Evolutionary conservation across 2,329 filamentous ascomycete species (phyloP), one percentile per base, ranked within the genome.

Genomic region (Fusarium brachygibbosum): DNA sequence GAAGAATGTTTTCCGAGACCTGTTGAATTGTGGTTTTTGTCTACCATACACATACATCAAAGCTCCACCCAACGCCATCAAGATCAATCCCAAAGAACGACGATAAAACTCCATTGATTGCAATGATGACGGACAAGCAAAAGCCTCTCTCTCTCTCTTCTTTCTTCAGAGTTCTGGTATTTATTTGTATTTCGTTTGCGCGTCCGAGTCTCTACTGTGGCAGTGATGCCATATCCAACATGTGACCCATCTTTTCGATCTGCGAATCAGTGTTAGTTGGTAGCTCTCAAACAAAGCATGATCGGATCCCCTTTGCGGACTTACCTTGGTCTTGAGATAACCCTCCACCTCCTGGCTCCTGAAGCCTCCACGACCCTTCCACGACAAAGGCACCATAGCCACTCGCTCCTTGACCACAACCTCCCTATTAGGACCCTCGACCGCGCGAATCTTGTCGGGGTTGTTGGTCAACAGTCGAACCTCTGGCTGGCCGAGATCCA

Each of bases 291-390:
- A 23, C 10, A 7, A n/a, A 6, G 16, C 4, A 28, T 12, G 6
- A 19, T 28, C 14, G 14, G 16, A 16, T n/a, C 44, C 21, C 21
- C 7, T 14, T 19, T 16, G 17, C 14, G 53, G 11, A 31, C 56
- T 80, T 88, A 95, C 93, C 90, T 99, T 99, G 4, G 96, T 98
- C 79, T 91, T 93, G 68, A 99, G 82, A 83, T 99, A 99, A 9
- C 93, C 94, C 74, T 97, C 93, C 46, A 98, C 92, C 81, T 99
- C 96, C 55, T 90, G 87, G 75, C 95, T 95, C 64, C 89, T 88
- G 66, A 98, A 93, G 0, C 96, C 96, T 40, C 90, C 90, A 72
- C 90, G 88, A 2, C 92, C 93, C 76, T 92, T 92, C 96, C 96
- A 99, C 12, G 93, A 94, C 64, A 98, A 78, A 5, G 96, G 96